Evolutionary conservation across 2,329 filamentous ascomycete genomes (phyloP).

Genomic region (Cladosporium sphaerospermum): DNA sequence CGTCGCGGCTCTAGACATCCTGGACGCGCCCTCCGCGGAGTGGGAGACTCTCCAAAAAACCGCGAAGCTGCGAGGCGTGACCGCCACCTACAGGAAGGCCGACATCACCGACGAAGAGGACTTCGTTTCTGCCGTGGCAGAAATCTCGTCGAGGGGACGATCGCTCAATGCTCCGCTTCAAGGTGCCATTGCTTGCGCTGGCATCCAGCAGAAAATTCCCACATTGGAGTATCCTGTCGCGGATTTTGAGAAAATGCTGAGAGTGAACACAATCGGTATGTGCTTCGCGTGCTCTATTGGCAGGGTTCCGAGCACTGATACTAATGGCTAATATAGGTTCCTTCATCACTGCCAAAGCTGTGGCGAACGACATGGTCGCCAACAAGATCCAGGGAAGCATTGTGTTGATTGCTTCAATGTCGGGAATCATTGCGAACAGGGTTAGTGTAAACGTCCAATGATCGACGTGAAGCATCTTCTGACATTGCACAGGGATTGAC

Average conservation of each 20-base stretch:
- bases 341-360: conserved; percentile 31
- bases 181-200: conserved; percentile 24
- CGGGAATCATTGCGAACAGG: conserved; percentile 33
- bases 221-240: conserved; percentile 30
- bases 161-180: conserved; percentile 28
- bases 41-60: conserved; percentile 39
- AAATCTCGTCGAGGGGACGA: conserved; percentile 7
- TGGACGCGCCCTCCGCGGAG: conserved; percentile 7
- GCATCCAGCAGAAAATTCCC: conserved; percentile 23
- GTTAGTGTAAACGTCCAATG: not conserved
- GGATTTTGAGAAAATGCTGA: conserved; percentile 31
- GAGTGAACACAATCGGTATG: conserved; percentile 28
- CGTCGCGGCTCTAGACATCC: conserved; percentile 22
- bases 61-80: conserved; percentile 39
- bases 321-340: conserved; percentile 22
- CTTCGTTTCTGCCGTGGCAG: conserved; percentile 1
- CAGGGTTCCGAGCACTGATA: not conserved
- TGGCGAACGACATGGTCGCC: conserved; percentile 29
- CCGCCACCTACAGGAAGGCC: conserved; percentile 9
- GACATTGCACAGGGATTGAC: conserved; percentile 32
- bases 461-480: no score
- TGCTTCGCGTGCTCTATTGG: not conserved
- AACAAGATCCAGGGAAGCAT: conserved; percentile 30
- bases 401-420: conserved; percentile 35
- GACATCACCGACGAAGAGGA: conserved; percentile 13